These are phyloP conservation scores for Mallotus japonicus DNA, from an alignment of 441 rosid species.

Conservation along the genomic window DNA sequence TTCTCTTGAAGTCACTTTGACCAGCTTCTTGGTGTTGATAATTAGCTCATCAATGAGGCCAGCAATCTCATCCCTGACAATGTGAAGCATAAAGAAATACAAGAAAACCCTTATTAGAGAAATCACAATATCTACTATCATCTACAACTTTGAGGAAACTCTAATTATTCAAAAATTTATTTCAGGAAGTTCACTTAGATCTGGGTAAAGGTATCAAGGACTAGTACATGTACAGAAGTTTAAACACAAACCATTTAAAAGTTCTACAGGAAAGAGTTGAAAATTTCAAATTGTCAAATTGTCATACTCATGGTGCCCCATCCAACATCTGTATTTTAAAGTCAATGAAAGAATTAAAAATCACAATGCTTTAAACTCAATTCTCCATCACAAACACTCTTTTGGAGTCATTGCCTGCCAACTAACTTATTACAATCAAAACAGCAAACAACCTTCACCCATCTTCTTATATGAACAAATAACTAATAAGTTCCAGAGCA, in stretches of 20 bases:
- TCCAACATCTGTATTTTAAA: not conserved
- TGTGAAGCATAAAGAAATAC: constrained; percentile 7
- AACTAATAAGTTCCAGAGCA: not conserved
- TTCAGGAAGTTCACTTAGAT: not conserved
- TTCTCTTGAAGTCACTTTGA: constrained; percentile 59
- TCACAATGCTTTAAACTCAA: not conserved
- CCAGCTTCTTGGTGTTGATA: constrained; percentile 60
- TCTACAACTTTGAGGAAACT: not conserved
- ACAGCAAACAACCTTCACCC: not conserved
- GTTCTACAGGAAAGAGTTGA: too few species aligned
- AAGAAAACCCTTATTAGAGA: not conserved
- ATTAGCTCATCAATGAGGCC: constrained; percentile 60
- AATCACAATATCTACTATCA: not conserved
- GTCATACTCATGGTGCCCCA: not conserved
- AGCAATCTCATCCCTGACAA: constrained; percentile 59
- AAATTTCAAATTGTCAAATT: not conserved
- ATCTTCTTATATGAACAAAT: not conserved
- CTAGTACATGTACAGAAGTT: not conserved
- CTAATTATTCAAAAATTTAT: not conserved
- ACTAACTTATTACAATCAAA: not conserved
- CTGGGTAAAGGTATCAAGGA: not conserved
- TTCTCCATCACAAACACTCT: not conserved
- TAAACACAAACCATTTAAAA: not conserved
- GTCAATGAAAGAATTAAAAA: not conserved
- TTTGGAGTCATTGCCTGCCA: not conserved